Evolutionary conservation across 352 stramenopile genomes (phyloP).

Genomic region (Pythium apleroticum): DNA sequence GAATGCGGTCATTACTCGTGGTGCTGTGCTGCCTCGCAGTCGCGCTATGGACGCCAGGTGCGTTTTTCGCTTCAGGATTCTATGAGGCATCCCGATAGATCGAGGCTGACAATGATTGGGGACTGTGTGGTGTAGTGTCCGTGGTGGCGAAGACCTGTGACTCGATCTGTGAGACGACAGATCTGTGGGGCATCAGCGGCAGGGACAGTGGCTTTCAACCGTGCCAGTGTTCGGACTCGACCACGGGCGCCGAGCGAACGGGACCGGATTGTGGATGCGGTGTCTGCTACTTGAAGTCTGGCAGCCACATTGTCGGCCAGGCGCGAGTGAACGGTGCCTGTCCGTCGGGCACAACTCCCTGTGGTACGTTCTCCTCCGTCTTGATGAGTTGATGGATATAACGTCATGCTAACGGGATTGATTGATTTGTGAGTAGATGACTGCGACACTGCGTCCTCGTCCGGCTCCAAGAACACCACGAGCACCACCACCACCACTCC

Average conservation of each 20-base stretch:
- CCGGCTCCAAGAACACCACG: not conserved
- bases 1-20: slow-evolving; percentile 4
- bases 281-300: slow-evolving; percentile 12
- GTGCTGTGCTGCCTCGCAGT: not conserved
- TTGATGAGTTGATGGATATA: not conserved
- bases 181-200: slow-evolving; percentile 9
- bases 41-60: slow-evolving; percentile 9
- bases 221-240: slow-evolving; percentile 13
- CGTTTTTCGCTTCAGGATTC: no score
- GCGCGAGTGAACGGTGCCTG: slow-evolving; percentile 3
- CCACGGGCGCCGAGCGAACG: not conserved
- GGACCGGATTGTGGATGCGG: slow-evolving; percentile 20
- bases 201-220: not conserved
- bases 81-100: no score
- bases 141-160: slow-evolving; percentile 6
- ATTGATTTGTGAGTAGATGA: slow-evolving; percentile 4
- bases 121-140: slow-evolving; percentile 1
- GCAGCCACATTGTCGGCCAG: slow-evolving; percentile 9
- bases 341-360: slow-evolving; percentile 9
- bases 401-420: not conserved
- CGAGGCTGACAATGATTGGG: not conserved
- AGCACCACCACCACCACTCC: not conserved
- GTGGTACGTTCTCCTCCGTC: slow-evolving; percentile 9
- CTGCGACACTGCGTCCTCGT: slow-evolving; percentile 1
- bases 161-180: slow-evolving; percentile 10